Conservation (phyloP, 2,329 filamentous ascomycete species). For the Lecanicillium sp. region DNA sequence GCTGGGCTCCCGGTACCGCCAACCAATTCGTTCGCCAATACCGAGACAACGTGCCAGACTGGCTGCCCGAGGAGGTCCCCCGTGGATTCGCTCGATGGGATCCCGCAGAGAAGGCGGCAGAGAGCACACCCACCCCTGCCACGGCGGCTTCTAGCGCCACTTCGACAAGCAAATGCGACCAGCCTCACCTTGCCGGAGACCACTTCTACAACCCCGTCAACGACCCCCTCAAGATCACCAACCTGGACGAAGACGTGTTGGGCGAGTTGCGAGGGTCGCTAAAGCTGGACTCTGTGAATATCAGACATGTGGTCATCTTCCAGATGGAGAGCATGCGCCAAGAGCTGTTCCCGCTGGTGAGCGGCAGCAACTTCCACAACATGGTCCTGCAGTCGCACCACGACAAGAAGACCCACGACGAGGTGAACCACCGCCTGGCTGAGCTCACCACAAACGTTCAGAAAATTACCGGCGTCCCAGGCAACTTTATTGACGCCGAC, state of each 20-base stretch:
- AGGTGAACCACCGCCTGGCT: conserved; percentile 17
- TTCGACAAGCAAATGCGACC: background rate
- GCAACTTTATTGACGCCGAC: conserved; percentile 11
- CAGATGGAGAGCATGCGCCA: conserved; percentile 27
- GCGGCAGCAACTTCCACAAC: conserved; percentile 21
- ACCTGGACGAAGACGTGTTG: conserved; percentile 19
- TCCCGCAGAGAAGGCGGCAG: conserved; percentile 4
- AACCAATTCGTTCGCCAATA: conserved; percentile 18
- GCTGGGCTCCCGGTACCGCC: conserved; percentile 21
- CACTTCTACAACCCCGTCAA: conserved; percentile 18
- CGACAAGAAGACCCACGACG: conserved; percentile 17
- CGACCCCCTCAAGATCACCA: conserved; percentile 25
- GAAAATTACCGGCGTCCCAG: conserved; percentile 14
- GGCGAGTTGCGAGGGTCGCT: conserved; percentile 11
- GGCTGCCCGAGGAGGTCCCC: conserved; percentile 19
- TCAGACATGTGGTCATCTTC: conserved; percentile 27
- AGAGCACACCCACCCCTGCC: background rate
- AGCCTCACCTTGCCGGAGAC: conserved; percentile 6
- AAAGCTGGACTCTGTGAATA: conserved; percentile 15
- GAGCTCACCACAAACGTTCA: conserved; percentile 16
- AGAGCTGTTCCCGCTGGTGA: conserved; percentile 27
- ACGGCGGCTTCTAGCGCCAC: background rate
- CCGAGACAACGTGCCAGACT: conserved; percentile 17
- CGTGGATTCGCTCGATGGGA: conserved; percentile 23
- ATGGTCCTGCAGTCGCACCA: conserved; percentile 14